Percentiles rank a stretch among this genome's conserved stretches.
These are phyloP conservation scores for Cystobasidium onofrii DNA, from an alignment of 768 basidiomycete species.

Conservation along the genomic window DNA sequence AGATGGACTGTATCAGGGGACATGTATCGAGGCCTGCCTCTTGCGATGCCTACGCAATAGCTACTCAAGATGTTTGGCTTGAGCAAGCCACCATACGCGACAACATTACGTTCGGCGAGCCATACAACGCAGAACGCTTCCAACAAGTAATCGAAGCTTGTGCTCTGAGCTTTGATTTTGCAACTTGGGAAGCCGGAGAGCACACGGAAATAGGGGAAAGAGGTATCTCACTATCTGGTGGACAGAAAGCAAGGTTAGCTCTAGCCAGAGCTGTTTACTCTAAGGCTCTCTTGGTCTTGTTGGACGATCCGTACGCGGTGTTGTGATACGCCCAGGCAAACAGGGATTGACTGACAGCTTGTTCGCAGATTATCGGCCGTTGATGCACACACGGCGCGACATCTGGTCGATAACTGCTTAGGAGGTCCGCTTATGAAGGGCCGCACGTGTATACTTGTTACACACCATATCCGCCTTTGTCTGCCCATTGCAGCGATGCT, in stretches of 20 bases:
- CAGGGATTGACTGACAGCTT: no score
- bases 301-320: slow-evolving; percentile 56
- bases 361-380: slow-evolving; percentile 37
- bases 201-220: slow-evolving; percentile 50
- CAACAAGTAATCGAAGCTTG: slow-evolving; percentile 66
- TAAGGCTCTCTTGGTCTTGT: slow-evolving; percentile 53
- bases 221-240: slow-evolving; percentile 38
- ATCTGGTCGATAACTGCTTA: slow-evolving; percentile 70
- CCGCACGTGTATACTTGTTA: slow-evolving; percentile 78
- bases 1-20: slow-evolving; percentile 26
- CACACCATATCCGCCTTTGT: slow-evolving; percentile 87
- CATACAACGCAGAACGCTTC: slow-evolving; percentile 59
- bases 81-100: slow-evolving; percentile 25
- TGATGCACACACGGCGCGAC: slow-evolving; percentile 66
- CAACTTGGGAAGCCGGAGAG: slow-evolving; percentile 65
- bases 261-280: slow-evolving; percentile 74
- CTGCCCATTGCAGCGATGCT: slow-evolving; percentile 70
- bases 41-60: slow-evolving; percentile 7
- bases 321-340: no score
- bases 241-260: slow-evolving; percentile 49
- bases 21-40: neutral
- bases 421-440: slow-evolving; percentile 67
- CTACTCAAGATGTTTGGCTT: slow-evolving; percentile 21
- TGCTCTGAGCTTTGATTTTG: slow-evolving; percentile 62
- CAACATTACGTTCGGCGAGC: slow-evolving; percentile 21